Percentiles rank a stretch among this genome's conserved stretches.
phyloP scores from a whole-genome alignment of 768 basidiomycete species.

The Leccinum variicolor region DNA sequence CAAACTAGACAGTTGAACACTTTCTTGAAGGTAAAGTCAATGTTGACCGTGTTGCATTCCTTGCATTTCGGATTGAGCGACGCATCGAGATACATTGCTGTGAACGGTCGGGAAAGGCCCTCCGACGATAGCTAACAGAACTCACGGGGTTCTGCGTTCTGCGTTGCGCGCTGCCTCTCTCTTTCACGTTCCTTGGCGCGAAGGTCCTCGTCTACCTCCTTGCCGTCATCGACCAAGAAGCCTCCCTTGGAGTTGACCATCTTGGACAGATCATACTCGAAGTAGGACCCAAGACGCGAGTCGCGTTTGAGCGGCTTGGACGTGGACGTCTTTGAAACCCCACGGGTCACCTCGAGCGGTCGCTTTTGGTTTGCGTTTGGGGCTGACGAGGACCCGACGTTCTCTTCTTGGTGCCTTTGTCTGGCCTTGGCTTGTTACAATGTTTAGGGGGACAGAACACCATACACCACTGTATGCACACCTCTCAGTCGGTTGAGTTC shows the following conservation, averaged over 20 bases:
- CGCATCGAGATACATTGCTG: conserved; percentile 78
- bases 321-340: conserved; percentile 61
- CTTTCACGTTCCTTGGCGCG: conserved; percentile 76
- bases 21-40: conserved; percentile 78
- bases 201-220: conserved; percentile 73
- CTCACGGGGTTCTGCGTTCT: conserved; percentile 71
- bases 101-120: background rate
- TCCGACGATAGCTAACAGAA: background rate
- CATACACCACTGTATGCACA: conserved; percentile 20
- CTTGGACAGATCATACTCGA: conserved; percentile 96
- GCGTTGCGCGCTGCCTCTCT: conserved; percentile 72
- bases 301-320: conserved; percentile 62
- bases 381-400: conserved; percentile 41
- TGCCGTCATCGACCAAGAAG: conserved; percentile 88
- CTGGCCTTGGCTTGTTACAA: conserved; percentile 61
- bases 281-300: conserved; percentile 83
- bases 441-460: conserved; percentile 1
- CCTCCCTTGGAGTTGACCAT: conserved; percentile 97
- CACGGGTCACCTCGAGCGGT: conserved; percentile 55
- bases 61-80: conserved; percentile 76
- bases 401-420: conserved; percentile 64
- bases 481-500: conserved; percentile 82
- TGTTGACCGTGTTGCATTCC: conserved; percentile 85
- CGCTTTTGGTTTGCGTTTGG: conserved; percentile 75
- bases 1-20: conserved; percentile 87